Evolutionary conservation across 169 alveolate genomes (phyloP).

Genomic region (Plasmodium yoelii): DNA sequence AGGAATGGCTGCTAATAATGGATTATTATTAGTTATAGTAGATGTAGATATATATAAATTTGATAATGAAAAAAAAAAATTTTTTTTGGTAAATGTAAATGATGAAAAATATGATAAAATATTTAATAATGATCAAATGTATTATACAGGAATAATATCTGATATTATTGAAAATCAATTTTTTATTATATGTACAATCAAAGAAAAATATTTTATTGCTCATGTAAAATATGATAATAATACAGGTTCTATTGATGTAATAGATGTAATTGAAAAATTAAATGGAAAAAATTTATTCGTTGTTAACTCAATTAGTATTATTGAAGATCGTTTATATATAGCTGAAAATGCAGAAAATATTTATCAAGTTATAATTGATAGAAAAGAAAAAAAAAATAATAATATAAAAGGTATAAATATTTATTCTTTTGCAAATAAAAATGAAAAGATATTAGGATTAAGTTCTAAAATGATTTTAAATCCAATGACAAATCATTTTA

Average conservation of each 20-base stretch:
- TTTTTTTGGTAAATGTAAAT: background rate
- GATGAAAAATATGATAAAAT: slow-evolving; percentile 2
- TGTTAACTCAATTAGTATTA: slow-evolving; percentile 11
- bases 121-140: slow-evolving; percentile 31
- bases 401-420: background rate
- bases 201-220: slow-evolving; percentile 17
- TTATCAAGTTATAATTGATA: background rate
- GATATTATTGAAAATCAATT: slow-evolving; percentile 36
- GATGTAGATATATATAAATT: slow-evolving; percentile 42
- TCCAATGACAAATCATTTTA: background rate
- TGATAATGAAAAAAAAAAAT: slow-evolving; percentile 23
- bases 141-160: slow-evolving; percentile 26
- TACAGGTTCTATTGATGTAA: background rate
- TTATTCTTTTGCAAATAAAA: slow-evolving; percentile 5
- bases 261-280: slow-evolving; percentile 23
- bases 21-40: slow-evolving; percentile 12
- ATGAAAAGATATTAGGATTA: slow-evolving; percentile 30
- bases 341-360: slow-evolving; percentile 43
- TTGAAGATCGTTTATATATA: slow-evolving; percentile 13
- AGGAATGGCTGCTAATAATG: slow-evolving; percentile 63
- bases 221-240: slow-evolving; percentile 29
- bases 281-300: slow-evolving; percentile 9
- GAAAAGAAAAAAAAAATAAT: background rate
- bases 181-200: slow-evolving; percentile 18
- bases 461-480: slow-evolving; percentile 2